Conservation (phyloP, 495 filamentous ascomycete genomes). For the Penicillium coprophilum region DNA sequence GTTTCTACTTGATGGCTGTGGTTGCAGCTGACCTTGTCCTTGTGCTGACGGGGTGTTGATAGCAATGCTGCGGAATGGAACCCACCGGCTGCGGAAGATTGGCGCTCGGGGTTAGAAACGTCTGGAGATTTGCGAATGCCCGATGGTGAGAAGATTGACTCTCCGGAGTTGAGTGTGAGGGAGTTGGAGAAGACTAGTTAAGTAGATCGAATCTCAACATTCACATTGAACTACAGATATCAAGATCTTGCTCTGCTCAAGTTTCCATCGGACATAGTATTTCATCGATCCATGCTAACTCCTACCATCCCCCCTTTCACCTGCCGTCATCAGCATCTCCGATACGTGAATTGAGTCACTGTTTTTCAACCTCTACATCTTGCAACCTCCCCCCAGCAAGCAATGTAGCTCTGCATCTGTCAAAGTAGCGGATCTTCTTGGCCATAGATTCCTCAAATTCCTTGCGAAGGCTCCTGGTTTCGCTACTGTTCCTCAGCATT, state of each 20-base stretch:
- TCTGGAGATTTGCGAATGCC: not conserved
- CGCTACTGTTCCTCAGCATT: not conserved
- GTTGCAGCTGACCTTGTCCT: not conserved
- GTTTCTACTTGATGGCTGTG: not conserved
- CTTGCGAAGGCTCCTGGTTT: not conserved
- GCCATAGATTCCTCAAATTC: not conserved
- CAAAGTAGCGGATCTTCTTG: not conserved
- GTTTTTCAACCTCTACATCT: not conserved
- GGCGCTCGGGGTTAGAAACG: not conserved
- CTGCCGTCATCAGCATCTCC: not conserved
- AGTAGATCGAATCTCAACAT: not conserved
- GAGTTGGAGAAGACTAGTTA: not conserved
- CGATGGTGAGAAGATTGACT: not conserved
- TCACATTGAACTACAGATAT: not conserved
- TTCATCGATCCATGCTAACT: not conserved
- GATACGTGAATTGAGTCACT: not conserved
- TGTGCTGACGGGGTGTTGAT: not conserved
- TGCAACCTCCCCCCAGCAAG: not conserved
- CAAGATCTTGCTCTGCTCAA: not conserved
- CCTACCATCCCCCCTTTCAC: not conserved
- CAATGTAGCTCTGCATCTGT: not conserved
- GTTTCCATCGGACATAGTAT: slow-evolving; percentile 1
- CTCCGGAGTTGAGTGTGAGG: not conserved
- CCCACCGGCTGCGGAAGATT: not conserved
- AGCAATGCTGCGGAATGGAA: not conserved